Conservation (phyloP, 1,284 basidiomycete species). For the Peniophora sp. region DNA sequence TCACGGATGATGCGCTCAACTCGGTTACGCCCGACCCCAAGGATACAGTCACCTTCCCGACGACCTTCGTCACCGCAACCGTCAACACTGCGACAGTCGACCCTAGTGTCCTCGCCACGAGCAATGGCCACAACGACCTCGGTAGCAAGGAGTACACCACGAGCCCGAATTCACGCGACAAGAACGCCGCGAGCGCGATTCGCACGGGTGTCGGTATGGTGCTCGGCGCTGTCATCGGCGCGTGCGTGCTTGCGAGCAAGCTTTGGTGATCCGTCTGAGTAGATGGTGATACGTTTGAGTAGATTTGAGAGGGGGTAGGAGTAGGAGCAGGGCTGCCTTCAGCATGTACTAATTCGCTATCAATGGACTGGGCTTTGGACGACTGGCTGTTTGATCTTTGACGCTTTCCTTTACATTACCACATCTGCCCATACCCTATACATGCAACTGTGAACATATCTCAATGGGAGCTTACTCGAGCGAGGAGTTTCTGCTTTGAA, state of each 20-base stretch:
- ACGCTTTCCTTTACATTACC: too few relatives aligned
- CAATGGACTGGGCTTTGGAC: too few relatives aligned
- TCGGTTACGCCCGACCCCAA: not conserved
- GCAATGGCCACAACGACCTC: slow-evolving; percentile 18
- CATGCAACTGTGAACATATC: too few relatives aligned
- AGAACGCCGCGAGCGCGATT: not conserved
- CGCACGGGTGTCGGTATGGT: not conserved
- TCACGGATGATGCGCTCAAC: slow-evolving; percentile 36
- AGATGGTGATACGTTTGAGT: too few relatives aligned
- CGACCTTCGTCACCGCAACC: slow-evolving; percentile 38
- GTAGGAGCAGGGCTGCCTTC: too few relatives aligned
- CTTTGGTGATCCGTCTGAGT: too few relatives aligned
- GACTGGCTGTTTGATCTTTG: too few relatives aligned
- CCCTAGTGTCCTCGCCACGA: slow-evolving; percentile 15
- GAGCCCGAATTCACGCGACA: not conserved
- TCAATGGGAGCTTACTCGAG: too few relatives aligned
- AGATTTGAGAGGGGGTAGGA: too few relatives aligned
- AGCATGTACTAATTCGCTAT: too few relatives aligned
- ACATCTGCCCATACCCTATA: too few relatives aligned
- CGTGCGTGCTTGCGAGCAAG: not conserved
- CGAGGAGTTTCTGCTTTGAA: too few relatives aligned
- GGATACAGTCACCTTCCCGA: slow-evolving; percentile 38
- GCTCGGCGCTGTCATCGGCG: not conserved
- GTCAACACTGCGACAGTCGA: slow-evolving; percentile 40
- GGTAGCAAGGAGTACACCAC: slow-evolving; percentile 7